Conservation (phyloP, 208 protist species). For the Acanthamoeba sp. region DNA sequence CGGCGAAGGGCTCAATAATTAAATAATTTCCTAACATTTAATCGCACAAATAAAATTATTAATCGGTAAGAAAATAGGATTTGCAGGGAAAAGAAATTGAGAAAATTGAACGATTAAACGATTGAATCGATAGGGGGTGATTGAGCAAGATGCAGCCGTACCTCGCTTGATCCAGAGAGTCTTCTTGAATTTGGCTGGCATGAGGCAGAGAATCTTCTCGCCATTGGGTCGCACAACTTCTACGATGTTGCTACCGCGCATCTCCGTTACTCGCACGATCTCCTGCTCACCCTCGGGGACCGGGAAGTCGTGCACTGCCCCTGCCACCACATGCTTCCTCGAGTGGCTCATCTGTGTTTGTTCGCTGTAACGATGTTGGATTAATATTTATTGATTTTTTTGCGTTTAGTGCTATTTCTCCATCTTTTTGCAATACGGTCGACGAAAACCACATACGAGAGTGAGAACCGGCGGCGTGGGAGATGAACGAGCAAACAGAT, state of each 20-base stretch:
- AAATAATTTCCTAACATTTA: conserved; percentile 6
- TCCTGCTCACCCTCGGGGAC: conserved; percentile 47
- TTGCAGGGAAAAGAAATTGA: not conserved
- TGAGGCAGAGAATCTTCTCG: conserved; percentile 28
- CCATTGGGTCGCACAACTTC: not conserved
- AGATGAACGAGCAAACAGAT: no score
- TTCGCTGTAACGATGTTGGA: no score
- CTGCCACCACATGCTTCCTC: conserved; percentile 51
- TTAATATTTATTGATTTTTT: no score
- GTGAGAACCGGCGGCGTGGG: no score
- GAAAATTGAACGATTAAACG: conserved; percentile 3
- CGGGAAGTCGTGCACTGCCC: conserved; percentile 5
- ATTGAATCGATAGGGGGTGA: not conserved
- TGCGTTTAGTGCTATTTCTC: no score
- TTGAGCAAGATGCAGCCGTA: not conserved
- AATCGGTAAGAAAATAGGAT: not conserved
- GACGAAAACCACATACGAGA: no score
- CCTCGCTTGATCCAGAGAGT: conserved; percentile 59
- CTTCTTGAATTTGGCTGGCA: conserved; percentile 71
- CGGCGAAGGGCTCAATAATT: conserved; percentile 57
- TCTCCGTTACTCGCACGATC: conserved; percentile 53
- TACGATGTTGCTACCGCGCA: conserved; percentile 42
- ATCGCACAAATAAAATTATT: not conserved
- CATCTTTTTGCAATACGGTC: no score
- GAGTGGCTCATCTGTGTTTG: conserved; percentile 75